Evolutionary conservation across 768 basidiomycete genomes (phyloP).

Genomic region (Lyophyllum atratum): DNA sequence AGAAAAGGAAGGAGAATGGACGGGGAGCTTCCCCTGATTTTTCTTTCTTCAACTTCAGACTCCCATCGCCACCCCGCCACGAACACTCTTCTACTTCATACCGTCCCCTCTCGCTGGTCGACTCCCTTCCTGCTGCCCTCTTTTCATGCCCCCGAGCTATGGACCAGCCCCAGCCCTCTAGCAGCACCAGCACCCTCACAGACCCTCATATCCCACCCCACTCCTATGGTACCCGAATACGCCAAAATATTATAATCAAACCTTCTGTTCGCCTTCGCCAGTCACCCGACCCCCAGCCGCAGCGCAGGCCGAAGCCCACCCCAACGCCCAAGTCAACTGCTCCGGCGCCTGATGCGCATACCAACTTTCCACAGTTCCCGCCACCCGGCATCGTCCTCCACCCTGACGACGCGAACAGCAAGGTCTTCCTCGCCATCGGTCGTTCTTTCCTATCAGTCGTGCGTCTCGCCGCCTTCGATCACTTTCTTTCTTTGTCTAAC

Average conservation of each 20-base stretch:
- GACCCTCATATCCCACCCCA: constrained; percentile 26
- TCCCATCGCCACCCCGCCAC: constrained; percentile 21
- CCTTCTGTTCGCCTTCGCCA: constrained; percentile 54
- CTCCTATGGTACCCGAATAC: constrained; percentile 56
- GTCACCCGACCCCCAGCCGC: constrained; percentile 37
- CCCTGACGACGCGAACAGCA: constrained; percentile 70
- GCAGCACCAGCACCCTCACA: constrained; percentile 11
- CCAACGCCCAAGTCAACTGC: constrained; percentile 18
- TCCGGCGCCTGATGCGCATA: constrained; percentile 9
- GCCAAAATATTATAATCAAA: constrained; percentile 52
- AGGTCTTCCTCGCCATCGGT: constrained; percentile 73
- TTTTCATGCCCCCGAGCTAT: constrained; percentile 8
- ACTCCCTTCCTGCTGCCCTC: constrained; percentile 7
- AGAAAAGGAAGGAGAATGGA: constrained; percentile 3
- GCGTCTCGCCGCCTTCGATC: constrained; percentile 31
- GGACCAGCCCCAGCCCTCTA: constrained; percentile 7
- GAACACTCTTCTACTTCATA: constrained; percentile 3
- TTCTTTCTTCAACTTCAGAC: constrained; percentile 25
- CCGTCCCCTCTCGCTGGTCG: constrained; percentile 25
- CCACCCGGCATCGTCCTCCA: constrained; percentile 68
- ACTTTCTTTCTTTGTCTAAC: constrained; percentile 18
- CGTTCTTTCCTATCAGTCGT: constrained; percentile 76
- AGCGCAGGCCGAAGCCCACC: constrained; percentile 14
- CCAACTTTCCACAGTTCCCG: constrained; percentile 49
- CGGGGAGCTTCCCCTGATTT: constrained; percentile 19